A percentile compares a stretch with the other conserved stretches of the same genome.
Evolutionary conservation across 129 eudicot genomes (phyloP).

Genomic region (Flaveria sonorensis): DNA sequence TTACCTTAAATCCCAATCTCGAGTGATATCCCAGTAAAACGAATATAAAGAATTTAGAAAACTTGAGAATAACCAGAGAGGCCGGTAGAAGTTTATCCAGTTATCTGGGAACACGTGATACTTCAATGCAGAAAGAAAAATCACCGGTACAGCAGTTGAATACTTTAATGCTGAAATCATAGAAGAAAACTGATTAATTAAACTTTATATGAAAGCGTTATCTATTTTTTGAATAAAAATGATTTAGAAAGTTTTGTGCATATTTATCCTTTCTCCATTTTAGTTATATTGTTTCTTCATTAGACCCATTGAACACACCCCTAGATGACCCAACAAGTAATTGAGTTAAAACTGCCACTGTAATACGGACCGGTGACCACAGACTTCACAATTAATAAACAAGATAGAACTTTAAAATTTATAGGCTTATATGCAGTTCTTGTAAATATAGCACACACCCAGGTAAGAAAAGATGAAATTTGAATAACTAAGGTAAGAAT

Average conservation of each 20-base stretch:
- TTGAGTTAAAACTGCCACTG: background rate
- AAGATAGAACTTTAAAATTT: background rate
- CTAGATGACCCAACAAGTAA: background rate
- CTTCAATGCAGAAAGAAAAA: constrained; percentile 93
- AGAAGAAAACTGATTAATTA: constrained; percentile 17
- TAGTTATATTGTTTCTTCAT: background rate
- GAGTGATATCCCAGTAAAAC: constrained; percentile 90
- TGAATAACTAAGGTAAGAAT: background rate
- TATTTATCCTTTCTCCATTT: background rate
- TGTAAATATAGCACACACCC: background rate
- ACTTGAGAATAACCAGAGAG: constrained; percentile 84
- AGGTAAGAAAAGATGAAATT: background rate
- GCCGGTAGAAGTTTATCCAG: constrained; percentile 78
- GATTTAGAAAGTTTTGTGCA: background rate
- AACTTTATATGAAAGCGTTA: too few relatives aligned
- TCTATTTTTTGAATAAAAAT: background rate
- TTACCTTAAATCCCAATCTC: constrained; percentile 98
- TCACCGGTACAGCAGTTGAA: constrained; percentile 91
- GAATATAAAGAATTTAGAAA: constrained; percentile 80
- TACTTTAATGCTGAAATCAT: constrained; percentile 88
- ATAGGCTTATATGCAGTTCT: background rate
- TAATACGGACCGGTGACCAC: background rate
- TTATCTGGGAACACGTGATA: constrained; percentile 80
- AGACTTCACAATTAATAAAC: background rate
- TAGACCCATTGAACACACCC: background rate